Conservation (phyloP, 768 basidiomycete genomes). For the Flagelloscypha sp. region DNA sequence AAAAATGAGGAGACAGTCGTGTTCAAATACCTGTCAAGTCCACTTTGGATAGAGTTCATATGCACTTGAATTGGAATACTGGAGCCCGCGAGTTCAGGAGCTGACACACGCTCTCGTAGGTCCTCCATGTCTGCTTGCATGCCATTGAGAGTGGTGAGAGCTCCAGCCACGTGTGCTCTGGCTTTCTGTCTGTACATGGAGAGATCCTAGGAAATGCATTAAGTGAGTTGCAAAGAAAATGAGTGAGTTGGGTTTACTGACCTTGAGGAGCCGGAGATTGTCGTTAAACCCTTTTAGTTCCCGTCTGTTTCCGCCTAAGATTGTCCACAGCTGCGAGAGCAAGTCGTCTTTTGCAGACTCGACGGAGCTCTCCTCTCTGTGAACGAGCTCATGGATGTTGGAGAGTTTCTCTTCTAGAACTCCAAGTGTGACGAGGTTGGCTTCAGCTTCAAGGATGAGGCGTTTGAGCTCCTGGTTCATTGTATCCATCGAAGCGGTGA, state of each 20-base stretch:
- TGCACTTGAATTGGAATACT: slow-evolving; percentile 65
- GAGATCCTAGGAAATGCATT: too few species aligned
- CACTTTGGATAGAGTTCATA: slow-evolving; percentile 59
- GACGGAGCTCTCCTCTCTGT: slow-evolving; percentile 46
- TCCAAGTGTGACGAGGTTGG: slow-evolving; percentile 46
- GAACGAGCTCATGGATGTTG: slow-evolving; percentile 48
- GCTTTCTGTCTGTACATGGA: slow-evolving; percentile 54
- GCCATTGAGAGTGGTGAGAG: slow-evolving; percentile 49
- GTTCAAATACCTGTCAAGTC: slow-evolving; percentile 47
- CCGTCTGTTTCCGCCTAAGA: slow-evolving; percentile 51
- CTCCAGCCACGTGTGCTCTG: slow-evolving; percentile 54
- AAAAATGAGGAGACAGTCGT: too few species aligned
- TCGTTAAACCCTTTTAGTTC: slow-evolving; percentile 40
- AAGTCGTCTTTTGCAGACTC: slow-evolving; percentile 41
- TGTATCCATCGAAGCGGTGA: slow-evolving; percentile 54
- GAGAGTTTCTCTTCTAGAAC: slow-evolving; percentile 53
- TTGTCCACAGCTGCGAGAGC: slow-evolving; percentile 63
- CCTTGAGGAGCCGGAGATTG: slow-evolving; percentile 45
- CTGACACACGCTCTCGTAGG: slow-evolving; percentile 61
- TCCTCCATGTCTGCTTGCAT: slow-evolving; percentile 75
- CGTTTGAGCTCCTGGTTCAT: slow-evolving; percentile 44
- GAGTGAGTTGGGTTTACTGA: too few species aligned
- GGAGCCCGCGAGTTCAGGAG: slow-evolving; percentile 54
- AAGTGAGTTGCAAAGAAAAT: too few species aligned
- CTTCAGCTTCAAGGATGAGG: slow-evolving; percentile 61